Conservation (phyloP, 345 rosid species). For the Boechera retrofracta region DNA sequence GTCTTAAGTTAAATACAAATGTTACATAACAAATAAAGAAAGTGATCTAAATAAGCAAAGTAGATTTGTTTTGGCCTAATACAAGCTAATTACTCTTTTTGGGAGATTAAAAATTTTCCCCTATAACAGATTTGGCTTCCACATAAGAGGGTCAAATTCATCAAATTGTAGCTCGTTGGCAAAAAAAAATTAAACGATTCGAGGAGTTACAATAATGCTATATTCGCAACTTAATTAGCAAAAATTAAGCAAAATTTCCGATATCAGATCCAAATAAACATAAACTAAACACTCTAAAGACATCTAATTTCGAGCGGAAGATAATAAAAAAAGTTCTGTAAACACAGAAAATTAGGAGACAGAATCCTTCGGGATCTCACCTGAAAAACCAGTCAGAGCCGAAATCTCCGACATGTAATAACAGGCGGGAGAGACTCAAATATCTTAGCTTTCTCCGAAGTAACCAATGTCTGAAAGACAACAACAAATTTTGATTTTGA, state of each 20-base stretch:
- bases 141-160: constrained; percentile 7
- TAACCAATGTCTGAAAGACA: constrained; percentile 1
- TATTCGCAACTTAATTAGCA: neutral
- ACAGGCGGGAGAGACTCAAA: neutral
- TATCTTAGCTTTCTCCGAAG: constrained; percentile 5
- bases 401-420: constrained; percentile 54
- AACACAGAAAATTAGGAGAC: neutral
- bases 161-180: neutral
- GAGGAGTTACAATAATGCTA: constrained; percentile 7
- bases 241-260: constrained; percentile 3
- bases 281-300: constrained; percentile 8
- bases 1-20: constrained; percentile 2
- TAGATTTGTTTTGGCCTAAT: neutral
- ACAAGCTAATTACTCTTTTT: constrained; percentile 18
- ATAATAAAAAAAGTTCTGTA: neutral
- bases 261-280: constrained; percentile 36
- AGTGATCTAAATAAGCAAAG: no score
- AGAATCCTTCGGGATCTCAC: constrained; percentile 43
- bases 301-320: neutral
- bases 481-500: neutral
- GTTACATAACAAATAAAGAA: constrained; percentile 11
- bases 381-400: constrained; percentile 51
- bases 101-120: neutral
- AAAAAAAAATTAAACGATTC: neutral
- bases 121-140: constrained; percentile 22